Conservation (phyloP, 345 rosid genomes). For the Microthlaspi erraticum region DNA sequence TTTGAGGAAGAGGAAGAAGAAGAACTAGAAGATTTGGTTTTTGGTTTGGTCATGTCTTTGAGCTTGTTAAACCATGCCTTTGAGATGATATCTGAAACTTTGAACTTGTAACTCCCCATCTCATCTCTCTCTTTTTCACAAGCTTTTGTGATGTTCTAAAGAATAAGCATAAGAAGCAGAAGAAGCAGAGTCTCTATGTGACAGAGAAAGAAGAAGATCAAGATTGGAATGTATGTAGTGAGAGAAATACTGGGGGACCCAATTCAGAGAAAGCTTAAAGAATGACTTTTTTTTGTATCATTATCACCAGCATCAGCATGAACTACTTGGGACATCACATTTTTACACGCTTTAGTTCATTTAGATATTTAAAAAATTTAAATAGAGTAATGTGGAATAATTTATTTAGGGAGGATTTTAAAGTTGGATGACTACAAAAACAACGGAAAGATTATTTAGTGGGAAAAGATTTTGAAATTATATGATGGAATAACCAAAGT, state of each 20-base stretch:
- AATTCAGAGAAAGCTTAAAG: constrained; percentile 22
- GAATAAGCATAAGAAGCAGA: not conserved
- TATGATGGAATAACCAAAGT: not conserved
- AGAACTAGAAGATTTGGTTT: constrained; percentile 24
- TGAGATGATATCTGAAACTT: constrained; percentile 68
- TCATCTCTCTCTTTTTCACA: constrained; percentile 20
- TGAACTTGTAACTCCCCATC: constrained; percentile 74
- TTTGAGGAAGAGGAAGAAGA: constrained; percentile 24
- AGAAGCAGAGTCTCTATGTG: constrained; percentile 22
- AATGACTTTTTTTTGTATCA: constrained; percentile 33
- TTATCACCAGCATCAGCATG: constrained; percentile 36
- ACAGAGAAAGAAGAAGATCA: constrained; percentile 26
- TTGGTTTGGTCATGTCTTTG: constrained; percentile 57
- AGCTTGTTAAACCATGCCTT: constrained; percentile 85
- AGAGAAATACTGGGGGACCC: constrained; percentile 24
- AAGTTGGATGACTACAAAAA: not conserved
- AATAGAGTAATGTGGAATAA: not conserved
- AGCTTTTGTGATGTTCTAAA: constrained; percentile 29
- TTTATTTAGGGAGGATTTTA: not conserved
- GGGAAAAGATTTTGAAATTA: not conserved
- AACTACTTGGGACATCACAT: constrained; percentile 37
- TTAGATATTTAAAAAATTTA: not conserved
- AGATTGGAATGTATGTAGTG: constrained; percentile 32
- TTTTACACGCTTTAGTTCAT: constrained; percentile 30
- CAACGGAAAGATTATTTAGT: not conserved